Base-by-base conservation (phyloP, 345 rosid genomes). In the Salix caprea region DNA sequence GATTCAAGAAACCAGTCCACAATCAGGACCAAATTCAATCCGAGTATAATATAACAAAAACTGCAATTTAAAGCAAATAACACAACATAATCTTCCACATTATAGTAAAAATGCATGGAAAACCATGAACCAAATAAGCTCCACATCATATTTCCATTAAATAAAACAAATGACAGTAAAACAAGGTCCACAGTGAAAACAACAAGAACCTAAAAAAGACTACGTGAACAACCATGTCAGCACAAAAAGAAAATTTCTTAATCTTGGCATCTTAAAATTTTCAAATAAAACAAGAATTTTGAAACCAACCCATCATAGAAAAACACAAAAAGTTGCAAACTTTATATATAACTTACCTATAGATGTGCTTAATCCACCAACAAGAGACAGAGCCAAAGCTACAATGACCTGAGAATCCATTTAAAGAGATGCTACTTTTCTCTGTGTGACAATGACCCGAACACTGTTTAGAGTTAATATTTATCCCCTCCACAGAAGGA, bases 371-470 rank as follows among this genome's bases (percentile, higher is more conserved):
- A 81, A 65, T 26, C 84, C 81, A 44, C 84, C 84, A 23, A 81
- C 71, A 54, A 81, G 84, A 21, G 84, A 81, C 21, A 81, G 84
- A 24, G 56, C 78, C 67, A 81, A 65, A 8, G 84, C 84, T 16
- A 81, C 79, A 56, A 70, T 4, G 46, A 81, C 90, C 83, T 89
- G 98, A 60, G 97, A 93, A 77, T 86, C 98, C 99, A 95, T 93
- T 77, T 77, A 19, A 40, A 26, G 18, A 21, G 14, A 1, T 44
- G 32, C 19, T 34, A 50, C 21, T 40, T 48, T 34, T 77, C 16
- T 60, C 19, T 66, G 70, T 36, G 54, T 65, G 62, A 58, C 28
- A 58, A 58, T 23, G 28, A 58, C 62, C 62, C 62, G n/a, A n/a
- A 12, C 3, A 58, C 6, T 58, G 14, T n/a, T 23, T 58, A 9